Conservation (phyloP, 2,329 filamentous ascomycete species). For the Fusarium denticulatum region DNA sequence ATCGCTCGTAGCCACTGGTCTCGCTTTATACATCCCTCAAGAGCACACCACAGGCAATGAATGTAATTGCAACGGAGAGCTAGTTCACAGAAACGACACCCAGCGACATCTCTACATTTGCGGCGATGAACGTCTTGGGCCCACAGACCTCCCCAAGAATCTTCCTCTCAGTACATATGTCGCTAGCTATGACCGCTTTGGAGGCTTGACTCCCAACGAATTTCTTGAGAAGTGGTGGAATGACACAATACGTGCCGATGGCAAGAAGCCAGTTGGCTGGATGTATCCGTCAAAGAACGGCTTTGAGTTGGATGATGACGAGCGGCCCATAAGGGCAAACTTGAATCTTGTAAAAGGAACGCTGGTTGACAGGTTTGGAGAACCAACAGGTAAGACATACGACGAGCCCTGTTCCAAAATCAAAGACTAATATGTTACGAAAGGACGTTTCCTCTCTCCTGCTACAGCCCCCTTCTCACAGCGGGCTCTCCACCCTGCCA, state of each 20-base stretch:
- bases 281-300: slow-evolving; percentile 36
- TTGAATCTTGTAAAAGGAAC: slow-evolving; percentile 52
- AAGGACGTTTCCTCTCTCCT: slow-evolving; percentile 26
- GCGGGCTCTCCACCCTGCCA: slow-evolving; percentile 21
- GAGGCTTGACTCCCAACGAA: slow-evolving; percentile 6
- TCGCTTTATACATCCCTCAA: slow-evolving; percentile 2
- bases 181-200: slow-evolving; percentile 24
- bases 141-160: slow-evolving; percentile 2
- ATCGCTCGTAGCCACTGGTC: neutral
- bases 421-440: neutral
- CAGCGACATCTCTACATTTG: neutral
- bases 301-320: slow-evolving; percentile 51
- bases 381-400: neutral
- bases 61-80: neutral
- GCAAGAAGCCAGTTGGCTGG: neutral
- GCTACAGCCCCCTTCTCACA: slow-evolving; percentile 25
- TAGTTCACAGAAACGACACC: neutral
- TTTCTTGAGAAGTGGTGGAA: slow-evolving; percentile 29
- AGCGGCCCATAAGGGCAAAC: slow-evolving; percentile 52
- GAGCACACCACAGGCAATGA: neutral
- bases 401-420: accelerated
- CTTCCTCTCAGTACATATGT: slow-evolving; percentile 22
- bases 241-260: neutral
- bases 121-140: slow-evolving; percentile 21
- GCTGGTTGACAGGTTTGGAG: slow-evolving; percentile 59